phyloP scores from a whole-genome alignment of 1,139 yeast species.

The Suhomyces guaymorum region DNA sequence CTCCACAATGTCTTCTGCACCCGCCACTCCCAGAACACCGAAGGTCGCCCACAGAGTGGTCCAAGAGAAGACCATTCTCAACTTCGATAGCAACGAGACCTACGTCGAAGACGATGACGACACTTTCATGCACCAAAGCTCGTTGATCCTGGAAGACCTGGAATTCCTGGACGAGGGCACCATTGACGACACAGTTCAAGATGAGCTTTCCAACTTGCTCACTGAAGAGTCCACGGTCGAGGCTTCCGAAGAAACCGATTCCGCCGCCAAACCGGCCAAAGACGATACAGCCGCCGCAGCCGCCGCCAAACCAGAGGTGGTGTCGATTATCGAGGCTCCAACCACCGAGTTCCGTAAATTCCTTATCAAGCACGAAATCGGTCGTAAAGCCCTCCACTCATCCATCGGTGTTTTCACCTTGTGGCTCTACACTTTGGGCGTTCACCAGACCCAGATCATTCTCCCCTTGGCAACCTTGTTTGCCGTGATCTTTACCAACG shows the following conservation, averaged over 20 bases:
- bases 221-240: conserved; percentile 13
- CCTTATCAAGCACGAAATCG: conserved; percentile 78
- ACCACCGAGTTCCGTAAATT: conserved; percentile 44
- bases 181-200: conserved; percentile 17
- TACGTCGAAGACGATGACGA: conserved; percentile 43
- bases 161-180: conserved; percentile 14
- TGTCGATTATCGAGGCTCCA: conserved; percentile 1
- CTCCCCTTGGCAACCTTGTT: conserved; percentile 58
- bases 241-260: background rate
- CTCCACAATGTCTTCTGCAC: conserved; percentile 16
- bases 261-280: background rate
- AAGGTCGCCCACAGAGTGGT: conserved; percentile 12
- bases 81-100: conserved; percentile 31
- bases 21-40: conserved; percentile 19
- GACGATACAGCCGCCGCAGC: too few relatives aligned
- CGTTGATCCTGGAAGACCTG: conserved; percentile 19
- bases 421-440: conserved; percentile 66
- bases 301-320: background rate
- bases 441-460: conserved; percentile 56
- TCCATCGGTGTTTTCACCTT: conserved; percentile 83
- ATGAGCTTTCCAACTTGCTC: conserved; percentile 9
- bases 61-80: conserved; percentile 23
- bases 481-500: conserved; percentile 58
- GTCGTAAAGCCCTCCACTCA: conserved; percentile 83
- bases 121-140: conserved; percentile 33